Conservation (phyloP, 345 rosid genomes). For the Dovyalis caffra region DNA sequence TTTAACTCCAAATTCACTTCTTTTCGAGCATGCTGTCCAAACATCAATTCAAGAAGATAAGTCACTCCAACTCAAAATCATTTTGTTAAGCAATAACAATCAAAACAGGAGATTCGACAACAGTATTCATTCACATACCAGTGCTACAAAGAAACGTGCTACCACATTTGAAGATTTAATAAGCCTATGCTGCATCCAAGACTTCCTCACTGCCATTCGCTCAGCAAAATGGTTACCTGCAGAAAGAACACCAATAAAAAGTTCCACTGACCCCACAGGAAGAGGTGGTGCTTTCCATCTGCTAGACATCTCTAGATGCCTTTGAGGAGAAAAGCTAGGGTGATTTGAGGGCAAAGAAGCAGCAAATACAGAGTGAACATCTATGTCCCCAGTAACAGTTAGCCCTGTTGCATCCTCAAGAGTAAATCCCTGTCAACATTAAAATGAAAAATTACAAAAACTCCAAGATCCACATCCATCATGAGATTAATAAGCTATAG, state of each 20-base stretch:
- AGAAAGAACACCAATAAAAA: conserved; percentile 87
- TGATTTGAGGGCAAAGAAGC: conserved; percentile 82
- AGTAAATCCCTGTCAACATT: conserved; percentile 66
- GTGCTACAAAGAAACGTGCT: conserved; percentile 90
- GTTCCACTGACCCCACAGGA: conserved; percentile 55
- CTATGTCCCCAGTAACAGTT: conserved; percentile 69
- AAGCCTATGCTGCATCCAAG: conserved; percentile 92
- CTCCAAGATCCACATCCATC: conserved; percentile 9
- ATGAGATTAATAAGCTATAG: conserved; percentile 2
- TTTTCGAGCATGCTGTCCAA: conserved; percentile 72
- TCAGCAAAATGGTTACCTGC: conserved; percentile 94
- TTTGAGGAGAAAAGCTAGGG: conserved; percentile 84
- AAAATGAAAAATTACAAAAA: conserved; percentile 22
- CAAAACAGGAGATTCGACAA: not conserved
- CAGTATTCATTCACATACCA: conserved; percentile 49
- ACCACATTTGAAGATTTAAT: conserved; percentile 79
- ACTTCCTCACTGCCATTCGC: conserved; percentile 93
- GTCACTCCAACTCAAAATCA: conserved; percentile 1
- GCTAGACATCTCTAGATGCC: conserved; percentile 70
- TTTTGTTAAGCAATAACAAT: not conserved
- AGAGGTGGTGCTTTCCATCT: conserved; percentile 82
- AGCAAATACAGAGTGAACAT: conserved; percentile 75
- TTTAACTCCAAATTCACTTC: conserved; percentile 85
- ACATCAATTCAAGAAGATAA: conserved; percentile 14
- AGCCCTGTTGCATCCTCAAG: conserved; percentile 98